Base-by-base conservation (phyloP, 768 basidiomycete species). In the Tricholoma flavovirens region DNA sequence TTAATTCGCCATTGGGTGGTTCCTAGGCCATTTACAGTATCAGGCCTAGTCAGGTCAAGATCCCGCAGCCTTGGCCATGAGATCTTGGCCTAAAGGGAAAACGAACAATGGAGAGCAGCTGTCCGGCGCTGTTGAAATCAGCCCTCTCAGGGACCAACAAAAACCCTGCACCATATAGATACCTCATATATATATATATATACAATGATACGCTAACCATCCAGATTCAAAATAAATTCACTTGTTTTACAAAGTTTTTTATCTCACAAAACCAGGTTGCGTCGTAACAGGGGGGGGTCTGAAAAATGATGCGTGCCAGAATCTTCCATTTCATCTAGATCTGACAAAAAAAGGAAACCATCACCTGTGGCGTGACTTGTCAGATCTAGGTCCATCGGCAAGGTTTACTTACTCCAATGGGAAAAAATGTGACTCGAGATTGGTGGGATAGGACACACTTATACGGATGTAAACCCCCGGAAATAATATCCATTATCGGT, bases 291-390 rank as follows among this genome's bases (percentile, higher is more conserved):
- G 51, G 51, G 35, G 51, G 51, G 51, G 35, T 52, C 26, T 15
- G 3, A 43, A 29, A 43, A 30, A 8, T 53, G 52, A 53, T 53
- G 35, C 35, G 21, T 26, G 40, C 51, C 21, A 22, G 38, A 42
- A 43, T 32, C 40, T 53, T 53, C 40, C 52, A 53, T 53, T 53
- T 17, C 36, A 38, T 17, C n/a, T n/a, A n/a, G n/a, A n/a, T n/a
- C 12, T 15, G 51, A 40, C 40, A 14, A 53, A 53, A n/a, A 53
- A 9, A 30, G 40, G 52, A 5, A 53, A 53, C 36, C 21, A 4
- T 19, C 24, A 19, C 38, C 50, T 42, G 36, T 5, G 36, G 15
- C 40, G 30, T 53, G 52, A 53, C 52, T 53, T 26, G 40, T 19
- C 38, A n/a, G 46, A 48, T 48, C 46, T 29, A 21, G 15, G 46